phyloP scores from a whole-genome alignment of 345 rosid genomes.

The Microcos paniculata region DNA sequence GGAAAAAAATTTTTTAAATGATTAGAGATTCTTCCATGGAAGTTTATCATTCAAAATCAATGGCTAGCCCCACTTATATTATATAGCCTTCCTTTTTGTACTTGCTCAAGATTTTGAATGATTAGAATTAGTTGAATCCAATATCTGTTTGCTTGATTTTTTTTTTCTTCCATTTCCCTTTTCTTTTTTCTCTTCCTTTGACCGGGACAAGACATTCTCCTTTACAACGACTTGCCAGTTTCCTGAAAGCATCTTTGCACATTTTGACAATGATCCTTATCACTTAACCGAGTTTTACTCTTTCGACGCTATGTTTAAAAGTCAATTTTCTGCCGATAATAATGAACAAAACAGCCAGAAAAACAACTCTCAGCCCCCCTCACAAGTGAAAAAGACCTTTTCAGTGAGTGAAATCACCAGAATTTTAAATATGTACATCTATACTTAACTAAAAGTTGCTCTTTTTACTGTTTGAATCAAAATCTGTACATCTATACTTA shows the following conservation, averaged over 20 bases:
- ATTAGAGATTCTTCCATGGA: slow-evolving; percentile 7
- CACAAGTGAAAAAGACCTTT: slow-evolving; percentile 14
- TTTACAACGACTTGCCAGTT: neutral
- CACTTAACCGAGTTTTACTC: neutral
- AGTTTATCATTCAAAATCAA: slow-evolving; percentile 4
- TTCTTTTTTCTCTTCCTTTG: neutral
- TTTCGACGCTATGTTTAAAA: neutral
- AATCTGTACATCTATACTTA: neutral
- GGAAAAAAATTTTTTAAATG: neutral
- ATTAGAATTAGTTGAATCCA: slow-evolving; percentile 5
- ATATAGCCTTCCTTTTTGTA: neutral
- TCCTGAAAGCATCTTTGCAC: neutral
- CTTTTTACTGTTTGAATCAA: no score
- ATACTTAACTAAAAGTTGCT: neutral
- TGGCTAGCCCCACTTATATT: slow-evolving; percentile 8
- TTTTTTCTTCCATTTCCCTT: neutral
- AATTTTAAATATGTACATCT: slow-evolving; percentile 14
- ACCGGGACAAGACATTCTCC: slow-evolving; percentile 6
- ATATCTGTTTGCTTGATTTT: slow-evolving; percentile 3
- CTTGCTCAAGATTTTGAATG: slow-evolving; percentile 11
- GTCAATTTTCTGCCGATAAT: neutral
- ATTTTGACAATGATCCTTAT: slow-evolving; percentile 9
- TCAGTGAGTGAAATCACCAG: slow-evolving; percentile 10
- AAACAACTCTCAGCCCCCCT: slow-evolving; percentile 1
- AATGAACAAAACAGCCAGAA: neutral